Evolutionary conservation across 495 filamentous ascomycete species (phyloP).

Genomic region (Ascodesmis nigricans): DNA sequence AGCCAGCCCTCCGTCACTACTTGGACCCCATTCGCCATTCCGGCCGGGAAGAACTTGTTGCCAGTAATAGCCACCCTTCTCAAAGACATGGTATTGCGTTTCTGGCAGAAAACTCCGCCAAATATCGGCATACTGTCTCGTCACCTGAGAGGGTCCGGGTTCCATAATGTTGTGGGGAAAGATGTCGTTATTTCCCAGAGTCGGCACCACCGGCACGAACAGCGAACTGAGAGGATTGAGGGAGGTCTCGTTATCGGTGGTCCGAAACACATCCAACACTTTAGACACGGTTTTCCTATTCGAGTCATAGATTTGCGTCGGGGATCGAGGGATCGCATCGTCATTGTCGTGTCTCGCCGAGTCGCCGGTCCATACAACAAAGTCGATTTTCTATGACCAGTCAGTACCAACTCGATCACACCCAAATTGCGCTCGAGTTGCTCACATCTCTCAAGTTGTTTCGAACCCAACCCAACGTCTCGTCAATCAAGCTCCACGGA

Average conservation of each 20-base stretch:
- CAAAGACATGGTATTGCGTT: constrained; percentile 74
- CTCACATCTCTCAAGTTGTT: constrained; percentile 46
- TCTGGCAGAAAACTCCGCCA: constrained; percentile 84
- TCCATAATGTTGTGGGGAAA: constrained; percentile 89
- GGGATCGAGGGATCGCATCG: constrained; percentile 52
- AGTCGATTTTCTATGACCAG: constrained; percentile 47
- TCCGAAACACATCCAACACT: constrained; percentile 51
- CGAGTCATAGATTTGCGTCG: constrained; percentile 46
- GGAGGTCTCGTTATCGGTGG: constrained; percentile 25
- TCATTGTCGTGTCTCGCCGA: constrained; percentile 91
- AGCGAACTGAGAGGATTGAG: constrained; percentile 27
- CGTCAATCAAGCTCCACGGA: constrained; percentile 49
- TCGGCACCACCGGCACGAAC: constrained; percentile 64
- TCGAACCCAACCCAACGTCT: constrained; percentile 82
- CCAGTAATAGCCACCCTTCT: constrained; percentile 82
- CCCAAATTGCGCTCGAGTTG: background rate
- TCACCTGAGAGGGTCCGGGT: constrained; percentile 65
- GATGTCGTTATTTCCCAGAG: constrained; percentile 91
- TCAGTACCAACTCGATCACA: no score
- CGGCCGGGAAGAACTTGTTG: constrained; percentile 73
- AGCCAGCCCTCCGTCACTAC: constrained; percentile 31
- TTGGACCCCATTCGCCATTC: constrained; percentile 17
- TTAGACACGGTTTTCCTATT: constrained; percentile 56
- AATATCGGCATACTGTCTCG: constrained; percentile 44
- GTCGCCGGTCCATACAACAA: constrained; percentile 95